Base-by-base conservation (phyloP, 2,329 filamentous ascomycete genomes). In the Lecanosticta acicola region DNA sequence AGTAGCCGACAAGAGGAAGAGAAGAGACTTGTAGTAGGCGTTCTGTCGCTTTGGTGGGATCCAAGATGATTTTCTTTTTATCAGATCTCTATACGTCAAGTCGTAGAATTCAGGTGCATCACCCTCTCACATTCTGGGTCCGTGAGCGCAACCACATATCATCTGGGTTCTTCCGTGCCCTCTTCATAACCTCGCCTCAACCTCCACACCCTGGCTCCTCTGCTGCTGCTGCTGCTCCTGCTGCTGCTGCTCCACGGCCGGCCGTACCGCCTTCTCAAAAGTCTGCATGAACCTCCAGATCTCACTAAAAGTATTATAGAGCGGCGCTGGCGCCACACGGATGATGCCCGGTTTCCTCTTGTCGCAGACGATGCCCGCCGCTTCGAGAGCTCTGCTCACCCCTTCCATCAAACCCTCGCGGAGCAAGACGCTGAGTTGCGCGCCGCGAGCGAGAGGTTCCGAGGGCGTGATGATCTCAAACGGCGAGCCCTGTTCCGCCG, bases 341-440 rank as follows among this genome's bases (percentile, higher is more conserved):
- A 95, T 83, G 11, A 94, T 88, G 61, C 90, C 83, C 1, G 89
- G 89, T 66, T 87, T 88, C 49, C 89, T 74, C 74, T 93, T 85
- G 62, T 95, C 89, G 36, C 86, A 81, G 1, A 94, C 76, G 1
- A 93, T 80, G 1, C 84, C 85, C 3, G 78, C 75, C 10, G 78
- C 75, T 56, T 85, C 79, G 20, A 95, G 63, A 24, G 75, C 74
- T 37, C 71, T 69, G 43, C 80, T 74, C 2, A 94, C 79, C 1
- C 49, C 46, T n/a, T 91, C 86, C 48, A 94, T 67, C 39, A 93
- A 60, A 0, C 84, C 87, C 1, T 79, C 75, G 11, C 76, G 70
- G 16, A 94, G 71, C 37, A 84, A 65, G 5, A 94, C 68, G 60
- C 87, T 93, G 20, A 95, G 68, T 66, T 95, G 89, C 78, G 36